Evolutionary conservation across 169 alveolate species (phyloP).

Genomic region (Plasmodium adleri): DNA sequence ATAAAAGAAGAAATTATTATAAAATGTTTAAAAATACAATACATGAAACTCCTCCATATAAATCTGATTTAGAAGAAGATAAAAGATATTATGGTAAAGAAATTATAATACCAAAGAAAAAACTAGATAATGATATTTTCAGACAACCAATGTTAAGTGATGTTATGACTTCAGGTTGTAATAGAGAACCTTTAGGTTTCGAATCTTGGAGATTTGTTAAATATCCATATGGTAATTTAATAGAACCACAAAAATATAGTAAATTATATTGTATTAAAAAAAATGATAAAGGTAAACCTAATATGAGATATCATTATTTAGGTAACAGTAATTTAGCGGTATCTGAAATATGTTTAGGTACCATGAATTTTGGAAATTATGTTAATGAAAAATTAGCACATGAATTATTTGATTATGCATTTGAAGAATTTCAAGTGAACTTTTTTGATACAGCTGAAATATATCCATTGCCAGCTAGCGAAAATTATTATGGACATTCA

Average conservation of each 20-base stretch:
- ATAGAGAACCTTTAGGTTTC: constrained; percentile 56
- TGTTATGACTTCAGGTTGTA: constrained; percentile 80
- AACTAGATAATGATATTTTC: constrained; percentile 83
- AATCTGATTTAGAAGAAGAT: constrained; percentile 60
- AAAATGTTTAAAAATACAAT: constrained; percentile 69
- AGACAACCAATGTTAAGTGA: constrained; percentile 88
- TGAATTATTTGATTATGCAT: constrained; percentile 86
- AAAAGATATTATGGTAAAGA: constrained; percentile 72
- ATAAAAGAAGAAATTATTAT: constrained; percentile 80
- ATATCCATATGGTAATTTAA: constrained; percentile 77
- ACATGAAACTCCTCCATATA: constrained; percentile 62
- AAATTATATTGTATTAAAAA: constrained; percentile 61
- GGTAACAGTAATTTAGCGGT: constrained; percentile 84
- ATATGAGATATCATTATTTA: constrained; percentile 78
- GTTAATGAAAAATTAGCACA: constrained; percentile 81
- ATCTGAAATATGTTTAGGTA: constrained; percentile 90
- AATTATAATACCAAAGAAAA: constrained; percentile 79
- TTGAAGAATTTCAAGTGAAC: constrained; percentile 84
- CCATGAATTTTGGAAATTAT: constrained; percentile 90
- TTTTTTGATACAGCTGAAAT: constrained; percentile 90
- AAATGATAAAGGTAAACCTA: constrained; percentile 74
- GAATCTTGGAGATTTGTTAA: constrained; percentile 73
- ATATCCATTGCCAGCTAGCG: constrained; percentile 88
- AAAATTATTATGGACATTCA: constrained; percentile 81
- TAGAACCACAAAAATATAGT: constrained; percentile 74